Conservation (phyloP, 306 rosid species). For the Canavalia gladiata region DNA sequence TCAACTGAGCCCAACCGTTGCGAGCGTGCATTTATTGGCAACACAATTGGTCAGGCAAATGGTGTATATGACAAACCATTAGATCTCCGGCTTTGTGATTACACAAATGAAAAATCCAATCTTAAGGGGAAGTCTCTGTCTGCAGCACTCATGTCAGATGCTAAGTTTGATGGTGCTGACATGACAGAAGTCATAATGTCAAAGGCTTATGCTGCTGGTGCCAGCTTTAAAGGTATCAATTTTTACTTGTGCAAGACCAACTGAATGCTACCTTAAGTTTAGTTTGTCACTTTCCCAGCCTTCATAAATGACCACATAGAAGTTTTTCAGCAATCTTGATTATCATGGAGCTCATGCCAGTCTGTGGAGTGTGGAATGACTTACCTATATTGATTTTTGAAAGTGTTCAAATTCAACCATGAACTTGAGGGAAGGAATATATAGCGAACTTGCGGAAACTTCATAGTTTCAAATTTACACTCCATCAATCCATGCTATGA, state of each 20-base stretch:
- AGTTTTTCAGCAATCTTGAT: conserved; percentile 8
- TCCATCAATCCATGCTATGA: no score
- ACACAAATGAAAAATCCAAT: conserved; percentile 79
- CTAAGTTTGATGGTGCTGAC: conserved; percentile 98
- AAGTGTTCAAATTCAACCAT: neutral
- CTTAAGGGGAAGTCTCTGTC: conserved; percentile 90
- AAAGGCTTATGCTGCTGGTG: conserved; percentile 91
- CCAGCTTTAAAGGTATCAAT: conserved; percentile 86
- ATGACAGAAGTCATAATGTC: conserved; percentile 98
- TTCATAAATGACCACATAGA: conserved; percentile 28
- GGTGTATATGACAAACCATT: conserved; percentile 95
- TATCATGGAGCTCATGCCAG: neutral
- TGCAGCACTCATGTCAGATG: conserved; percentile 96
- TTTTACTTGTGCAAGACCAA: conserved; percentile 24
- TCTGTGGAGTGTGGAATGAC: conserved; percentile 1
- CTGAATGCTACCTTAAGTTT: neutral
- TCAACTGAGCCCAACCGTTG: conserved; percentile 91
- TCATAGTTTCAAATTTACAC: neutral
- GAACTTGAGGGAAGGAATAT: neutral
- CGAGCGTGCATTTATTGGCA: conserved; percentile 89
- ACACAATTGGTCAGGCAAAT: conserved; percentile 95
- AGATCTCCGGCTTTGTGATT: conserved; percentile 93
- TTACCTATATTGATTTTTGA: neutral
- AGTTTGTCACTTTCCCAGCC: neutral
- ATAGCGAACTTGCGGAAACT: neutral